Evolutionary conservation across 2,329 filamentous ascomycete genomes (phyloP).

Genomic region (Penicillium italicum): DNA sequence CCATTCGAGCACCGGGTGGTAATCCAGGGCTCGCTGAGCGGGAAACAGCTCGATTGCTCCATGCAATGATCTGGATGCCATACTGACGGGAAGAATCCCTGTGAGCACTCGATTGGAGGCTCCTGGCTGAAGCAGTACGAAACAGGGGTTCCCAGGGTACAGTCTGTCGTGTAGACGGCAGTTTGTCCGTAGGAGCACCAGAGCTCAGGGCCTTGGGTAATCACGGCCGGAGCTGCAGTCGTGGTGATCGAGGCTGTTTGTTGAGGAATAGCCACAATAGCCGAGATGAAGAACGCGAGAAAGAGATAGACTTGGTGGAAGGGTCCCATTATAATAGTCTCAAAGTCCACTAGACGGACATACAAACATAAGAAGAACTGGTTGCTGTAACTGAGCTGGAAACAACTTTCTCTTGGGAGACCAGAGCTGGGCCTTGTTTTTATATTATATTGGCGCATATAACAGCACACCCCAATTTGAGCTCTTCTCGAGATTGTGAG

Average conservation of each 20-base stretch:
- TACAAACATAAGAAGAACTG: background rate
- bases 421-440: background rate
- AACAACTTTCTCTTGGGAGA: background rate
- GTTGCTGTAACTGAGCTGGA: background rate
- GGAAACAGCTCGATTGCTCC: slow-evolving; percentile 22
- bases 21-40: slow-evolving; percentile 22
- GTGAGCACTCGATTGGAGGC: slow-evolving; percentile 18
- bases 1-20: slow-evolving; percentile 27
- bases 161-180: slow-evolving; percentile 26
- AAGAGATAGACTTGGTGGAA: background rate
- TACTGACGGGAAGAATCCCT: slow-evolving; percentile 23
- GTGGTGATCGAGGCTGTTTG: slow-evolving; percentile 1
- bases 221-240: slow-evolving; percentile 5
- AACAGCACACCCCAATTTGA: background rate
- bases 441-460: background rate
- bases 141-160: slow-evolving; percentile 24
- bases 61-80: slow-evolving; percentile 28
- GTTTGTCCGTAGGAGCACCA: slow-evolving; percentile 20
- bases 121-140: slow-evolving; percentile 21
- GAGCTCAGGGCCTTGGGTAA: slow-evolving; percentile 15
- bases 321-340: background rate
- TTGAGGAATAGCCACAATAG: slow-evolving; percentile 10
- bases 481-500: background rate
- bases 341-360: background rate
- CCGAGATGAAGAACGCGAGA: background rate